These are phyloP conservation scores for Plasmodium berghei DNA, from an alignment of 169 alveolate species.

Conservation along the genomic window DNA sequence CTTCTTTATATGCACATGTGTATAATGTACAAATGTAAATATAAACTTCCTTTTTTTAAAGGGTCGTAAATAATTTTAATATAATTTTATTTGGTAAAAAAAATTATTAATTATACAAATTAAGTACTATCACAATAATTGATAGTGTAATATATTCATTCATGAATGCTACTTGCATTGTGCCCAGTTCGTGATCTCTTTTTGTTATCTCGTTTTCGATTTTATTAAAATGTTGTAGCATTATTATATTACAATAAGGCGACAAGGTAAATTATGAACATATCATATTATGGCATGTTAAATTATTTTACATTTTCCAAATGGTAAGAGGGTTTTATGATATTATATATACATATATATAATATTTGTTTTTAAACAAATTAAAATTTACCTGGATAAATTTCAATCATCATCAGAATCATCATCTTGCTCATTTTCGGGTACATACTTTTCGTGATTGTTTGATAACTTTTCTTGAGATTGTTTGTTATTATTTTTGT, in stretches of 20 bases:
- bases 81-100: neutral
- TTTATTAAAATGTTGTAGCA: too few species aligned
- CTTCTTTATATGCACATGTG: neutral
- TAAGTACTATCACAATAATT: constrained; percentile 12
- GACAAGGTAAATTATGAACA: too few species aligned
- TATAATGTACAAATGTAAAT: neutral
- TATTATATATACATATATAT: too few species aligned
- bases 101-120: constrained; percentile 43
- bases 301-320: too few species aligned
- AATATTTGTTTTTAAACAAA: neutral
- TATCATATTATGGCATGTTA: too few species aligned
- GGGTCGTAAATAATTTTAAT: neutral
- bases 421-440: constrained; percentile 45
- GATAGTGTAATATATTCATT: neutral
- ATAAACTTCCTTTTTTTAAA: neutral
- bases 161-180: neutral
- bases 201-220: too few species aligned
- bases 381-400: neutral
- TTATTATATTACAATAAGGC: too few species aligned
- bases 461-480: neutral
- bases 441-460: constrained; percentile 48
- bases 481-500: neutral
- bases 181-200: neutral
- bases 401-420: constrained; percentile 51
- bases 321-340: too few species aligned